Conservation (phyloP, 169 alveolate genomes). For the Plasmodium ovale region DNA sequence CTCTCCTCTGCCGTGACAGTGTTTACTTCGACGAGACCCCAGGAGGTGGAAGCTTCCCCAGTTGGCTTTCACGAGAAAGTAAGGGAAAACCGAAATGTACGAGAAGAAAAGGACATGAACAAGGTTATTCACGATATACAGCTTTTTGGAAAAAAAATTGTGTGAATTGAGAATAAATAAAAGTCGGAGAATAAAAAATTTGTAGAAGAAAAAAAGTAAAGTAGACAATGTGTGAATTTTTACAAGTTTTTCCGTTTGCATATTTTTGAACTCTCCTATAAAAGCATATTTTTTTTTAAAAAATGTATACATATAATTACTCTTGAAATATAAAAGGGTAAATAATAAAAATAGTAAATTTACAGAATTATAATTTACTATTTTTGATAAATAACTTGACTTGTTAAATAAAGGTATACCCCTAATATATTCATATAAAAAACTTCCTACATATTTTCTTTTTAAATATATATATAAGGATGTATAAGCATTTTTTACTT, state of each 20-base stretch:
- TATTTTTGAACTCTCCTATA: slow-evolving; percentile 72
- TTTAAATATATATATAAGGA: not conserved
- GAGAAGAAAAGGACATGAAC: slow-evolving; percentile 62
- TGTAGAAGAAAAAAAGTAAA: slow-evolving; percentile 64
- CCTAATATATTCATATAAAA: not conserved
- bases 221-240: slow-evolving; percentile 69
- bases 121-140: slow-evolving; percentile 27
- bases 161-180: slow-evolving; percentile 63
- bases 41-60: slow-evolving; percentile 76
- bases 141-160: slow-evolving; percentile 36
- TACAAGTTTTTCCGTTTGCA: slow-evolving; percentile 56
- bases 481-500: slow-evolving; percentile 24
- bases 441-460: not conserved
- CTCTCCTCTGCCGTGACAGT: not conserved
- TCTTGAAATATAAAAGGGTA: slow-evolving; percentile 50
- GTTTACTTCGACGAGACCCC: slow-evolving; percentile 38
- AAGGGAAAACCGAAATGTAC: slow-evolving; percentile 39
- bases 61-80: slow-evolving; percentile 70
- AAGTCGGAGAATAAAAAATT: slow-evolving; percentile 57
- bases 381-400: slow-evolving; percentile 19
- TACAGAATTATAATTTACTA: slow-evolving; percentile 63
- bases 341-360: slow-evolving; percentile 57
- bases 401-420: slow-evolving; percentile 38
- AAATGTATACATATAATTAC: slow-evolving; percentile 52
- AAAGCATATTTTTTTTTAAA: slow-evolving; percentile 74